Evolutionary conservation across 305 asterid genomes (phyloP), one percentile per base, ranked within the genome.

Genomic region (Fraxinus greggii): DNA sequence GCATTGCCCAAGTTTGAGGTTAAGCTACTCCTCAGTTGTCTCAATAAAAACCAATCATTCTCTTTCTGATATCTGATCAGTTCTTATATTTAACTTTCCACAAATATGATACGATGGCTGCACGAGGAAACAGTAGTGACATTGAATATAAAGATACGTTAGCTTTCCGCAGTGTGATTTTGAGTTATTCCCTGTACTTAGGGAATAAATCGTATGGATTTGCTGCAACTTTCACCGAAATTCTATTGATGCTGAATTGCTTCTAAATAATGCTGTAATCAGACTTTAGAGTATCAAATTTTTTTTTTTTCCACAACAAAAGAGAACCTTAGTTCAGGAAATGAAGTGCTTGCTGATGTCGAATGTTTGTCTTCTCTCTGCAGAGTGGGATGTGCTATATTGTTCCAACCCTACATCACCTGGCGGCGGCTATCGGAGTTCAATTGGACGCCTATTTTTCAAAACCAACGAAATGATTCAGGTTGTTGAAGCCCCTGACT

Each of bases 371-470:
- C 75, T 75, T 15, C n/a, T 28, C 35, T 28, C 75, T 78, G 81
- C 87, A 95, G 99, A 95, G 82, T 95, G 99, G 98, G 98, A 94
- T 84, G 98, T 95, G 26, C 81, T 88, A 82, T 95, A 95, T 80
- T 92, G 98, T 80, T 95, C 99, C 28, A 92, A 92, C 45, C 98
- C 98, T 23, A 94, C 98, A 4, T 95, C 98, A 9, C 98, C 99
- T 15, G 98, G 99, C 17, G 98, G 98, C 23, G 94, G 94, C 79
- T 95, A 83, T 84, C 85, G 99, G 83, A 94, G 97, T 85, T 92
- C 97, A 36, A 24, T 94, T 4, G 97, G 99, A 2, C 91, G 98
- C 26, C 88, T 94, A 42, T 85, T 94, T 76, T 92, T 94, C 91
- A 94, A 92, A 82, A 90, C 98, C 4, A 90, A 91, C 32, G 98